Percentiles rank a stretch among this genome's conserved stretches.
Conservation (phyloP, 768 basidiomycete genomes). For the Phaeotremella fagi region DNA sequence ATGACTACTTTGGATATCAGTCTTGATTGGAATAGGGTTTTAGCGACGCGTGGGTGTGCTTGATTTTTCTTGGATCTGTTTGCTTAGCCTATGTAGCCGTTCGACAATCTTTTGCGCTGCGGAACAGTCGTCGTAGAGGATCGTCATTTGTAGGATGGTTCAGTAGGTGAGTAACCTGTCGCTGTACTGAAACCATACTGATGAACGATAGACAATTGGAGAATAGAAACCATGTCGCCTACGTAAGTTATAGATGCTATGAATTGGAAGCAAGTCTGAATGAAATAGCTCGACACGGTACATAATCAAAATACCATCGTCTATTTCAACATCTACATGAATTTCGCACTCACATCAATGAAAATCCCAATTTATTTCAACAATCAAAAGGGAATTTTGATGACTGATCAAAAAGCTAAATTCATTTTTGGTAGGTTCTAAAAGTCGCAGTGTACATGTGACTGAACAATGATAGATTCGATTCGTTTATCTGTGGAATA, state of each 20-base stretch:
- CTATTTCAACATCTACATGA: conserved; percentile 80
- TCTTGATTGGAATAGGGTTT: conserved; percentile 70
- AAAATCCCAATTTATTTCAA: conserved; percentile 78
- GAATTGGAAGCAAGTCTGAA: conserved; percentile 3
- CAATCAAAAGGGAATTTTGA: neutral
- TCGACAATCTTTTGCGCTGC: conserved; percentile 32
- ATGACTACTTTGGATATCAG: conserved; percentile 70
- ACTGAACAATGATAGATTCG: conserved; percentile 6
- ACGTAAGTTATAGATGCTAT: conserved; percentile 41
- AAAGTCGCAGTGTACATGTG: neutral
- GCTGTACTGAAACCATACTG: no score
- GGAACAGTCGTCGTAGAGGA: conserved; percentile 20
- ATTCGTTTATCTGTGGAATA: conserved; percentile 24
- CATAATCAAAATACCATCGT: conserved; percentile 63
- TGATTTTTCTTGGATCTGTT: conserved; percentile 35
- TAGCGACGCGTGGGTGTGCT: conserved; percentile 55
- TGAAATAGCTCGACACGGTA: conserved; percentile 56
- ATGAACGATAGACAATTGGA: conserved; percentile 55
- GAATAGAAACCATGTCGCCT: conserved; percentile 72
- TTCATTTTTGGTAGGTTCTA: conserved; percentile 19
- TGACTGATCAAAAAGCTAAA: neutral
- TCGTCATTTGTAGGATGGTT: conserved; percentile 38
- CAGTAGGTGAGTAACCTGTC: conserved; percentile 15
- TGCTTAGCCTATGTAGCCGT: conserved; percentile 61
- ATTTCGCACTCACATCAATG: conserved; percentile 72